Percentiles rank a stretch among this genome's conserved stretches.
These are phyloP conservation scores for Krasilnikovozyma curviuscula DNA, from an alignment of 768 basidiomycete genomes.

Conservation along the genomic window DNA sequence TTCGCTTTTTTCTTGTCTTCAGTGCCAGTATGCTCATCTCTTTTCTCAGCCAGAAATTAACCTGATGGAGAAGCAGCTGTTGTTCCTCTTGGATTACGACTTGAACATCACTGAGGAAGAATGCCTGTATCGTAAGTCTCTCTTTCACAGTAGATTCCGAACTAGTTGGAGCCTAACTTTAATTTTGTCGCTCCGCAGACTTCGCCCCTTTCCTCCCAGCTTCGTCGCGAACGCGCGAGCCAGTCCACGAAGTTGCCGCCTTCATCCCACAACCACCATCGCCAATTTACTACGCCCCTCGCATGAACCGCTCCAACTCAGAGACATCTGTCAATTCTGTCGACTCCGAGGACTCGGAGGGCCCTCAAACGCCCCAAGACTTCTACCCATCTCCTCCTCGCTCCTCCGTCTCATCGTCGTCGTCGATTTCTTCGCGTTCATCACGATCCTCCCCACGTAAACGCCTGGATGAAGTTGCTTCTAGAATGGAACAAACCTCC, in stretches of 20 bases:
- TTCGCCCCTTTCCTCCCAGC: neutral
- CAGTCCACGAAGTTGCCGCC: too few relatives aligned
- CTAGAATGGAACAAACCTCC: too few relatives aligned
- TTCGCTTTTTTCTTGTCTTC: neutral
- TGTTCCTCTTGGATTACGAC: constrained; percentile 60
- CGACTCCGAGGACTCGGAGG: neutral
- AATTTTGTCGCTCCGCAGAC: neutral
- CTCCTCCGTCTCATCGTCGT: too few relatives aligned
- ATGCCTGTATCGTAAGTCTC: constrained; percentile 20
- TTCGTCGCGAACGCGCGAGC: too few relatives aligned
- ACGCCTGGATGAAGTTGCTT: too few relatives aligned
- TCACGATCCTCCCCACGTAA: too few relatives aligned
- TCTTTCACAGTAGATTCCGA: neutral
- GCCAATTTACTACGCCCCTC: neutral
- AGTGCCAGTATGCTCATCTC: constrained; percentile 47
- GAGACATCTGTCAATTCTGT: neutral
- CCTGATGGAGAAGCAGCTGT: constrained; percentile 62
- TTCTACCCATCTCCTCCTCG: neutral
- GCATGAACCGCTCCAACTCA: neutral
- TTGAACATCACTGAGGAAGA: constrained; percentile 46
- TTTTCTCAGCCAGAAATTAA: constrained; percentile 65
- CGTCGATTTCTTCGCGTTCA: too few relatives aligned
- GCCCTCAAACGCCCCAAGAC: neutral
- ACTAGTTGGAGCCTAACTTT: neutral
- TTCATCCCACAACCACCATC: neutral